A percentile compares a stretch with the other conserved stretches of the same genome.
phyloP scores from a whole-genome alignment of 1,284 basidiomycete species.

The Marasmius fiardii region DNA sequence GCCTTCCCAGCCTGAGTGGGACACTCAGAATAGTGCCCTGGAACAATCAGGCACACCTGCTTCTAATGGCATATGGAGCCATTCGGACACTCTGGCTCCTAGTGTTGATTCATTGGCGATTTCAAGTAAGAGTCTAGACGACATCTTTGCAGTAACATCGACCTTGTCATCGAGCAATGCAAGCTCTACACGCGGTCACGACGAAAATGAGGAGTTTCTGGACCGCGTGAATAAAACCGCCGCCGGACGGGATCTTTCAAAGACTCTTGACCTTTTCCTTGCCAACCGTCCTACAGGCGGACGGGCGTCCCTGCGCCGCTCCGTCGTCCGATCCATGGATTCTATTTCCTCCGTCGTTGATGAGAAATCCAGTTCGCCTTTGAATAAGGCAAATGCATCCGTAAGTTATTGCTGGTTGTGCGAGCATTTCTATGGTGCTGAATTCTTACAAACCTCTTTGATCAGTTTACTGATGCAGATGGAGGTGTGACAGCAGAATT shows the following conservation, averaged over 20 bases:
- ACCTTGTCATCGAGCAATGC: background rate
- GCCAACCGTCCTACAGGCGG: constrained; percentile 54
- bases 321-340: constrained; percentile 78
- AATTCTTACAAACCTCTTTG: too few relatives aligned
- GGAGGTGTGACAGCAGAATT: constrained; percentile 89
- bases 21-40: constrained; percentile 33
- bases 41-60: constrained; percentile 25
- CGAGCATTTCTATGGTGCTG: background rate
- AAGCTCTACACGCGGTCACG: constrained; percentile 13
- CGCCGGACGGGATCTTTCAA: constrained; percentile 69
- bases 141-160: constrained; percentile 27
- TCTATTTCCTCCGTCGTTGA: constrained; percentile 88
- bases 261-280: constrained; percentile 82
- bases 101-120: background rate
- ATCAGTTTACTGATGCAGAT: constrained; percentile 90
- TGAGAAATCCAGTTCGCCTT: constrained; percentile 82
- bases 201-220: constrained; percentile 75
- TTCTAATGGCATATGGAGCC: constrained; percentile 48
- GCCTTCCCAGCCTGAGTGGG: constrained; percentile 55
- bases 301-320: constrained; percentile 78
- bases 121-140: too few relatives aligned
- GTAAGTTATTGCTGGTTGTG: too few relatives aligned
- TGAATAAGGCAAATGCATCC: constrained; percentile 90
- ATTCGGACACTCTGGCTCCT: constrained; percentile 49
- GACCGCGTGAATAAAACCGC: constrained; percentile 82